Base-by-base conservation (phyloP, 345 rosid genomes). In the Rhodamnia rubescens region DNA sequence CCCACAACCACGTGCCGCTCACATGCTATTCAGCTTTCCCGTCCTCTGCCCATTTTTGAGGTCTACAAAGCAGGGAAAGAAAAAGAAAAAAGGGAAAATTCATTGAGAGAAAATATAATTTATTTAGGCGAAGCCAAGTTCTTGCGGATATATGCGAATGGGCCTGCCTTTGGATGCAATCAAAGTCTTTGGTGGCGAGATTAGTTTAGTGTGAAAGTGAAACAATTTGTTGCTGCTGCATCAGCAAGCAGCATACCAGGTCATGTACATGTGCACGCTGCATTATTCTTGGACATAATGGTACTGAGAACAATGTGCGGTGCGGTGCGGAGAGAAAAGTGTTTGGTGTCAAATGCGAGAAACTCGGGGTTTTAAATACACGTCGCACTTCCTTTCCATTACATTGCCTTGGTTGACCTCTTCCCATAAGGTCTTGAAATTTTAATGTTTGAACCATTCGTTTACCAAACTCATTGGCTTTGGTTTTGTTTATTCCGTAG, bases 1-100 rank as follows among this genome's bases (percentile, higher is more conserved):
- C 85, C 57, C 50, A 4, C 50, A 26, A 2, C 85, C 85, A 83
- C 87, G 85, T 86, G 92, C 86, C 26, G 7, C 26, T 78, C 92
- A 91, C 90, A 86, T 88, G 92, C 80, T 6, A 8, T 22, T n/a
- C 82, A 42, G 40, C 53, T 24, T 54, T 7, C 42, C 42, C 44
- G 52, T 36, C 4, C 21, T 29, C 5, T 53, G 24, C 59, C 74
- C 44, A 53, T 55, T 29, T 56, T 51, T 57, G 50, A 83, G 57
- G 57, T 83, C 55, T 6, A 42, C 42, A 54, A 15, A 54, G 42
- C 1, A 15, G 44, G 44, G 44, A 42, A 7, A 29, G 2, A 6
- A 14, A 6, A 2, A 57, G n/a, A n/a, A 58, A 13, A n/a, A 15
- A 6, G 15, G 6, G 8, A 2, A 56, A 58, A 58, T 29, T 61